These are phyloP conservation scores for Kandelia obovata DNA, from an alignment of 345 rosid species.

Conservation along the genomic window DNA sequence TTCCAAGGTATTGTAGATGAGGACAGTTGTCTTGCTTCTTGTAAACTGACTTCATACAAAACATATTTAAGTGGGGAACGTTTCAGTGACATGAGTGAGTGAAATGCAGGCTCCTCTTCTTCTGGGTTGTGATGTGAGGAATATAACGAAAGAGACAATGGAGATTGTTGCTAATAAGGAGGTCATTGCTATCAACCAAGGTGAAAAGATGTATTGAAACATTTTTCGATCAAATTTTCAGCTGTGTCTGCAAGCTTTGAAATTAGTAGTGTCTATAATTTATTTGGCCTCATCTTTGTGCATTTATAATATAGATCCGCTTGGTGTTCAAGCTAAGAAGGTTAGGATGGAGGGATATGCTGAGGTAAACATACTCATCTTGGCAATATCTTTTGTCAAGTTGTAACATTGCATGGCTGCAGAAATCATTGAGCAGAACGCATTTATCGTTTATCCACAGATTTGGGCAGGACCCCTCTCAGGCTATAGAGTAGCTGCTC, in stretches of 20 bases:
- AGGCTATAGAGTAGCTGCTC: constrained; percentile 22
- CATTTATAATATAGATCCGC: constrained; percentile 29
- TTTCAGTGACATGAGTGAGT: background rate
- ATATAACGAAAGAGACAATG: constrained; percentile 51
- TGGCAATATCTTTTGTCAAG: background rate
- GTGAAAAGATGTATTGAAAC: constrained; percentile 20
- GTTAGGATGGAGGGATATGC: constrained; percentile 41
- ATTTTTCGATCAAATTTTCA: too few relatives aligned
- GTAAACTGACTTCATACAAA: background rate
- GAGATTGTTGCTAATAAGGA: constrained; percentile 64
- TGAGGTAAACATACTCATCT: constrained; percentile 25
- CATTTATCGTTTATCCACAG: constrained; percentile 7
- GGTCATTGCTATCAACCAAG: constrained; percentile 83
- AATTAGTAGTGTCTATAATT: background rate
- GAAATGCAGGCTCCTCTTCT: constrained; percentile 61
- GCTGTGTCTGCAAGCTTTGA: too few relatives aligned
- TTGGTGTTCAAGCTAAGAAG: constrained; percentile 51
- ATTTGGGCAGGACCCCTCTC: constrained; percentile 33
- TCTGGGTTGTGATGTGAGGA: constrained; percentile 77
- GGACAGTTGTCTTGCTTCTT: background rate
- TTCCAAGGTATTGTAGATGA: constrained; percentile 53
- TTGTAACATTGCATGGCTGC: background rate
- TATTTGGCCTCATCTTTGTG: background rate
- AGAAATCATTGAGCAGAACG: background rate
- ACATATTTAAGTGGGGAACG: background rate